Evolutionary conservation across 345 rosid genomes (phyloP).

Genomic region (Salix viminalis): DNA sequence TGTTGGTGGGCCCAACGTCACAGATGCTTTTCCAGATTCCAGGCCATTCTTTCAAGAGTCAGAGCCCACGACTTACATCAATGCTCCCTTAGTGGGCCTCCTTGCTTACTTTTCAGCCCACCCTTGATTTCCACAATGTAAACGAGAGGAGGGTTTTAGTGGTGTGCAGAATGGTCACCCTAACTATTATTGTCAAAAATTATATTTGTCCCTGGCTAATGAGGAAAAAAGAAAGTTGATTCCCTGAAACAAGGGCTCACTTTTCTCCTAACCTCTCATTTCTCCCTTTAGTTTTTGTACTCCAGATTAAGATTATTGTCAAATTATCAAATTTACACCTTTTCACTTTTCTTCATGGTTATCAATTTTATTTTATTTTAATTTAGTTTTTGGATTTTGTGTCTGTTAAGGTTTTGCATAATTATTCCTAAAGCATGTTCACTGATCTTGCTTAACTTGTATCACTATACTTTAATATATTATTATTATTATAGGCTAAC

Average conservation of each 20-base stretch:
- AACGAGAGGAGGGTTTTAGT: conserved; percentile 12
- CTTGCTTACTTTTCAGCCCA: conserved; percentile 47
- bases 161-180: conserved; percentile 69
- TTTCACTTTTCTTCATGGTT: too few relatives aligned
- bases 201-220: conserved; percentile 12
- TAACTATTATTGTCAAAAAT: conserved; percentile 9
- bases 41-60: conserved; percentile 31
- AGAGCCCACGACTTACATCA: conserved; percentile 35
- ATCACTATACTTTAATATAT: too few relatives aligned
- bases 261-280: background rate
- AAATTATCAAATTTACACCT: too few relatives aligned
- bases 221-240: conserved; percentile 7
- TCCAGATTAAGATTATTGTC: conserved; percentile 33
- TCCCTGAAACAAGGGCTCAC: background rate
- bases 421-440: too few relatives aligned
- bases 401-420: too few relatives aligned
- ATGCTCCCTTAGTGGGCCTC: conserved; percentile 30
- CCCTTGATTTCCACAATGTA: conserved; percentile 22
- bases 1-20: conserved; percentile 32
- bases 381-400: too few relatives aligned
- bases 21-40: conserved; percentile 33
- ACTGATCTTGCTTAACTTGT: too few relatives aligned
- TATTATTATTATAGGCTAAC: too few relatives aligned
- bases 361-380: too few relatives aligned
- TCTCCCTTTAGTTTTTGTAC: too few relatives aligned